Conservation (phyloP, 805 yeast genomes). For the Barnettozyma salicaria region DNA sequence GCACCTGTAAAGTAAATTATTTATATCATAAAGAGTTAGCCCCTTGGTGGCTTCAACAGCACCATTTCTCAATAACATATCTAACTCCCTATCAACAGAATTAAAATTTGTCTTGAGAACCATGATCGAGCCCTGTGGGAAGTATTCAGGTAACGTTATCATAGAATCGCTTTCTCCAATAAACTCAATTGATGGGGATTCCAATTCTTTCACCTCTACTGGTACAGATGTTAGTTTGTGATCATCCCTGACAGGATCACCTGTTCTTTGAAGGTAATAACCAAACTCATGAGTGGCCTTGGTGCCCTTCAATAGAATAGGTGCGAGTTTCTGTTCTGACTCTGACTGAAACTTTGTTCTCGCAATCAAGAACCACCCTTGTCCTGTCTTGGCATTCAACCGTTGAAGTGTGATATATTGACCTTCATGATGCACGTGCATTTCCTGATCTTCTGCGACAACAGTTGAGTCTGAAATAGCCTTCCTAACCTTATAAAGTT, state of each 20-base stretch:
- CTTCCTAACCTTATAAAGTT: constrained; percentile 52
- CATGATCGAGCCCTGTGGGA: constrained; percentile 90
- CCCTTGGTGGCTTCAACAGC: constrained; percentile 66
- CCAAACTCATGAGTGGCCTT: constrained; percentile 51
- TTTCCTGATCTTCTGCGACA: constrained; percentile 63
- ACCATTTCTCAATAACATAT: constrained; percentile 62
- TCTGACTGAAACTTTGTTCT: constrained; percentile 62
- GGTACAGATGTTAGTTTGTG: constrained; percentile 58
- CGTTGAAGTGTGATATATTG: constrained; percentile 90
- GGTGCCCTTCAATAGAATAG: constrained; percentile 56
- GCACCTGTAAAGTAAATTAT: constrained; percentile 67
- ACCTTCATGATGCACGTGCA: constrained; percentile 91
- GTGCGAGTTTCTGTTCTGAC: constrained; percentile 48
- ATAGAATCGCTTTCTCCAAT: constrained; percentile 36
- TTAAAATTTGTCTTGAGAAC: constrained; percentile 67
- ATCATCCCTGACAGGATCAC: constrained; percentile 38
- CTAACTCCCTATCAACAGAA: constrained; percentile 59
- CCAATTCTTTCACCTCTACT: constrained; percentile 49
- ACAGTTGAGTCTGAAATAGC: constrained; percentile 45
- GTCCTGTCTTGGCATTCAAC: constrained; percentile 74
- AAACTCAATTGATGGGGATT: constrained; percentile 41
- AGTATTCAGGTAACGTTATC: constrained; percentile 52
- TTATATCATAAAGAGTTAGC: constrained; percentile 62
- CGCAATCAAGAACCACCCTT: constrained; percentile 85
- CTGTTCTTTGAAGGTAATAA: constrained; percentile 47